Evolutionary conservation across 202 grass and related monocot genomes (phyloP).

Genomic region (Panicum virgatum): DNA sequence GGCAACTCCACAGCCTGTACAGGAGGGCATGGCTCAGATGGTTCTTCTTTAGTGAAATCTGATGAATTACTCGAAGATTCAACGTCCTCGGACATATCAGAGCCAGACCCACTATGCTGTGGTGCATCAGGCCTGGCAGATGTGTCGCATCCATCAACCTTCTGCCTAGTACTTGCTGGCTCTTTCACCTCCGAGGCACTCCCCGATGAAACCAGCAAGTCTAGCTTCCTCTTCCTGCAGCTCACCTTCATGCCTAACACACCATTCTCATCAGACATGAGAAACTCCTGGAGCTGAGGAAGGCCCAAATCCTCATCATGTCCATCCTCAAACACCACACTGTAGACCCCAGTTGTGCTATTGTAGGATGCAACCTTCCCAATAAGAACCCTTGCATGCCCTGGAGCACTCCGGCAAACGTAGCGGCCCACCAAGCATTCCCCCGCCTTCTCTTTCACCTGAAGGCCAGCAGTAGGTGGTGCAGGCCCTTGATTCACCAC

Average conservation of each 20-base stretch:
- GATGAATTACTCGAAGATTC: conserved; percentile 81
- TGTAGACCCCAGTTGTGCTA: conserved; percentile 21
- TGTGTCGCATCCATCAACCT: conserved; percentile 36
- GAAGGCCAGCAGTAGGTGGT: not conserved
- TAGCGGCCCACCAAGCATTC: conserved; percentile 51
- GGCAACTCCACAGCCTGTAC: conserved; percentile 59
- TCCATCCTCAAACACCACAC: conserved; percentile 68
- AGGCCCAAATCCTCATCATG: conserved; percentile 47
- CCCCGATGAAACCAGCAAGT: conserved; percentile 56
- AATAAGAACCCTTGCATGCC: conserved; percentile 35
- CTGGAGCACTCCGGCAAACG: conserved; percentile 36
- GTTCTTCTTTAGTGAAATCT: conserved; percentile 47
- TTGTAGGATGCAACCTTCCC: conserved; percentile 70
- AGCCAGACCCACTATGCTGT: conserved; percentile 41
- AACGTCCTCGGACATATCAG: conserved; percentile 57
- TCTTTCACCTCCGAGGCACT: conserved; percentile 28
- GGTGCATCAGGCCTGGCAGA: conserved; percentile 35
- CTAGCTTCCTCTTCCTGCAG: conserved; percentile 90
- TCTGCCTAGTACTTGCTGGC: conserved; percentile 37
- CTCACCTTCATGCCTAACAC: conserved; percentile 74
- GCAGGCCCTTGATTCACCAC: conserved; percentile 10
- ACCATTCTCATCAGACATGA: conserved; percentile 38
- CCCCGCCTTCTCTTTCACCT: conserved; percentile 31
- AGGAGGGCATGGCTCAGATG: conserved; percentile 34
- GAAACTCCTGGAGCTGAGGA: conserved; percentile 46